Base-by-base conservation (phyloP, 1,284 basidiomycete genomes). In the Leccinum huronense region DNA sequence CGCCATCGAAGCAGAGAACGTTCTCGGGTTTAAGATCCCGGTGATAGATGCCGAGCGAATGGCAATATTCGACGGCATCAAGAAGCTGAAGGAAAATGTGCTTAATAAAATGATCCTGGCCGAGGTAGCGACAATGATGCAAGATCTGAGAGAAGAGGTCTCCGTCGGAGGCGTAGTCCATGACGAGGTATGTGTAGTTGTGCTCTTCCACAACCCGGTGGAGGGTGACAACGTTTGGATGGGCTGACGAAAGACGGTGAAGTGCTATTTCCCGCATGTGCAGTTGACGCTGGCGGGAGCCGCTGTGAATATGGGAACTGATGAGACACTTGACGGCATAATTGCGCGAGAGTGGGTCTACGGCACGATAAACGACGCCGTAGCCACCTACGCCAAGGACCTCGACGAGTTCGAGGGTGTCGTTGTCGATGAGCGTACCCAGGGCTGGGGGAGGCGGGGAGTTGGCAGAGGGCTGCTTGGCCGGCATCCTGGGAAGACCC, bases 11-110 rank as follows among this genome's bases (percentile, higher is more conserved):
- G 79, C 95, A 97, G 66, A 99, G 83, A 69, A 99, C 90, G 79
- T 99, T 99, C 80, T 98, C 97, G 31, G 97, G 97, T 82, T 98
- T 99, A 72, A 99, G 83, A 77, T 98, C 97, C 62, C 97, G 93
- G 78, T 98, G 97, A 81, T 93, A 97, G 76, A 98, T 94, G 77
- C 94, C 93, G 64, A 94, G 82, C 55, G 83, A 84, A 77, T 97
- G 93, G 78, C 88, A 89, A 78, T 93, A 93, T 69, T 95, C 90
- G 73, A 98, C 93, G 57, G 95, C 93, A 71, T 97, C 95, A 72
- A 98, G 85, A 76, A 98, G 88, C 78, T 97, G 95, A 61, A 95
- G 82, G 79, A 97, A 97, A 65, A 95, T 90, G 67, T 88, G 84
- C 72, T 89, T 91, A 79, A 97, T 95, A 66, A 95, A 83, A 45